Base-by-base conservation (phyloP, 139 green algal genomes). In the Chlamydomonas asymmetrica region DNA sequence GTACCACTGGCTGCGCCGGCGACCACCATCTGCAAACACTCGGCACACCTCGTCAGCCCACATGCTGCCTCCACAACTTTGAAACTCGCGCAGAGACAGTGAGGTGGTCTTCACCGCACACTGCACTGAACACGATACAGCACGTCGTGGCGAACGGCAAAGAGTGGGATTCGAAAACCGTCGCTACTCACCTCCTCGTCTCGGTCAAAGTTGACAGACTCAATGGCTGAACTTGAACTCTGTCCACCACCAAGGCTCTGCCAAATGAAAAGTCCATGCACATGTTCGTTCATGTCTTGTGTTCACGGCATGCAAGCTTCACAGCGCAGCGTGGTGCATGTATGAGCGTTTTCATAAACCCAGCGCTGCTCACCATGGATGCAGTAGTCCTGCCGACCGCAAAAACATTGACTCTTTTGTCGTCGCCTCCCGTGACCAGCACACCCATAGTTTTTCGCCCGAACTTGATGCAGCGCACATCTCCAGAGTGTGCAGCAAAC, bases 331-430 rank as follows among this genome's bases (percentile, higher is more conserved):
- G 22, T 71, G 8, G 29, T 35, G 25, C 48, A 16, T 56, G 48
- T 20, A 56, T 56, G 16, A 16, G 16, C 48, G 49, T 59, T 59
- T 20, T 3, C 7, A 29, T n/a, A 41, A 63, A 20, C 27, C 62
- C 16, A 13, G 40, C 18, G 29, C 3, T 2, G 73, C 83, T 76
- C 59, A 93, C 88, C 76, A 89, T 71, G 27, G 75, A 70, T 13
- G 83, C 79, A 31, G 81, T 82, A 0, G 85, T 75, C 63, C 92
- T 88, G 22, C 92, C 92, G 54, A 96, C 89, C 2, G 88, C 84
- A 90, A 90, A 97, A 1, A 97, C 75, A 54, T 97, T 96, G n/a
- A 97, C 90, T 35, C 90, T 91, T 49, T 88, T 92, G 84, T 97
- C 92, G n/a, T 97, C 92, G 18, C 91, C 91, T n/a, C 92, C 92